Evolutionary conservation across 805 yeast genomes (phyloP).

Genomic region (Kazachstania martiniae): DNA sequence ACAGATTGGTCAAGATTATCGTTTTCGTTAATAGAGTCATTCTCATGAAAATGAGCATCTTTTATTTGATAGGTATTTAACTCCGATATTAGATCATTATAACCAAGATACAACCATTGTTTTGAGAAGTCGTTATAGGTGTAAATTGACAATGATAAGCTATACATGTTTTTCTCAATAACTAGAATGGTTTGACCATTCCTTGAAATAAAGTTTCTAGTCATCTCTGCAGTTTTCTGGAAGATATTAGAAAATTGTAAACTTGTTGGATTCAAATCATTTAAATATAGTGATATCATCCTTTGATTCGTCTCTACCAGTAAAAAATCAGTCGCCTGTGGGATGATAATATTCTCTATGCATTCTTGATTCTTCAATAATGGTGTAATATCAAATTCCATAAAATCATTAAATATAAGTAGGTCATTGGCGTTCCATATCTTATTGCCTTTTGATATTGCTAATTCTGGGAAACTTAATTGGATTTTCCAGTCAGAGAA

Average conservation of each 20-base stretch:
- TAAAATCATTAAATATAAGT: too few relatives aligned
- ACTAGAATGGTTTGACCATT: slow-evolving; percentile 1
- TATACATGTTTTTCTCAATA: slow-evolving; percentile 4
- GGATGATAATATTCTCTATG: too few relatives aligned
- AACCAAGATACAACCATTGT: slow-evolving; percentile 11
- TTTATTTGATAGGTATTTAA: slow-evolving; percentile 8
- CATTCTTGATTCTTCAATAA: too few relatives aligned
- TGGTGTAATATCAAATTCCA: too few relatives aligned
- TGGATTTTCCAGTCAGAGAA: too few relatives aligned
- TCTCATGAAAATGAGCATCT: slow-evolving; percentile 6
- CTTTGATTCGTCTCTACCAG: slow-evolving; percentile 6
- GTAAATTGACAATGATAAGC: slow-evolving; percentile 2
- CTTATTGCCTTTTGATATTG: too few relatives aligned
- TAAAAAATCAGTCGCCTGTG: too few relatives aligned
- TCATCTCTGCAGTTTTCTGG: background rate
- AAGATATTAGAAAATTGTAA: slow-evolving; percentile 1
- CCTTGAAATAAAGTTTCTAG: slow-evolving; percentile 1
- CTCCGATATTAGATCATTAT: slow-evolving; percentile 10
- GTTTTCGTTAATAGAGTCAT: background rate
- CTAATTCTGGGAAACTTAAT: too few relatives aligned
- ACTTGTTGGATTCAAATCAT: background rate
- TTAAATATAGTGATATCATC: slow-evolving; percentile 1
- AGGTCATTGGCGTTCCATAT: too few relatives aligned
- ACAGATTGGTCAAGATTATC: too few relatives aligned
- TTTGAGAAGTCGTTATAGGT: background rate